These are phyloP conservation scores for Phalaenopsis aphrodite DNA, from an alignment of 106 monocot species.

Conservation along the genomic window DNA sequence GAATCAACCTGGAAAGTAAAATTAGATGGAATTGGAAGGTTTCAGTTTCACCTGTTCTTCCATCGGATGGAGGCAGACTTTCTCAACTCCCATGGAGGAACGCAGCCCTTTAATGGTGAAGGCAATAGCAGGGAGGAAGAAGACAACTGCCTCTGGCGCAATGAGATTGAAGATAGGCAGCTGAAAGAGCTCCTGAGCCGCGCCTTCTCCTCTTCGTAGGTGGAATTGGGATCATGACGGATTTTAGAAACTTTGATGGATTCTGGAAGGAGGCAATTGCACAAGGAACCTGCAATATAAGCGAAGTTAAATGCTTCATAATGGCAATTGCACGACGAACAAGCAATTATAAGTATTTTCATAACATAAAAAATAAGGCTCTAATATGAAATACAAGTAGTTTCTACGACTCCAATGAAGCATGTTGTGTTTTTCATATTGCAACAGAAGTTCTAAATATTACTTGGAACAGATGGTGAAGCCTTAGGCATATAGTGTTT, in stretches of 20 bases:
- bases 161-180: slow-evolving; percentile 52
- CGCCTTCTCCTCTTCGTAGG: slow-evolving; percentile 50
- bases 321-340: background rate
- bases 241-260: slow-evolving; percentile 34
- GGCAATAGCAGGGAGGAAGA: slow-evolving; percentile 30
- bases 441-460: too few species aligned
- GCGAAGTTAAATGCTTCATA: background rate
- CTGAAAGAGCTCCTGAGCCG: slow-evolving; percentile 40
- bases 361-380: too few species aligned
- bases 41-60: background rate
- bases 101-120: slow-evolving; percentile 24
- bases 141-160: slow-evolving; percentile 29
- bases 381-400: too few species aligned
- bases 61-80: background rate
- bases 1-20: background rate
- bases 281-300: slow-evolving; percentile 45
- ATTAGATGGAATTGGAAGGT: background rate
- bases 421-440: too few species aligned
- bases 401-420: too few species aligned
- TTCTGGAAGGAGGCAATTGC: slow-evolving; percentile 63
- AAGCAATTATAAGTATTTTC: background rate
- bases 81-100: slow-evolving; percentile 15
- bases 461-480: too few species aligned
- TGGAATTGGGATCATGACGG: slow-evolving; percentile 36
- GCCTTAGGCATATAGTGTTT: too few species aligned